Percentiles rank a stretch among this genome's conserved stretches.
Evolutionary conservation across 1,284 basidiomycete species (phyloP).

Genomic region (Vanrija pseudolonga): DNA sequence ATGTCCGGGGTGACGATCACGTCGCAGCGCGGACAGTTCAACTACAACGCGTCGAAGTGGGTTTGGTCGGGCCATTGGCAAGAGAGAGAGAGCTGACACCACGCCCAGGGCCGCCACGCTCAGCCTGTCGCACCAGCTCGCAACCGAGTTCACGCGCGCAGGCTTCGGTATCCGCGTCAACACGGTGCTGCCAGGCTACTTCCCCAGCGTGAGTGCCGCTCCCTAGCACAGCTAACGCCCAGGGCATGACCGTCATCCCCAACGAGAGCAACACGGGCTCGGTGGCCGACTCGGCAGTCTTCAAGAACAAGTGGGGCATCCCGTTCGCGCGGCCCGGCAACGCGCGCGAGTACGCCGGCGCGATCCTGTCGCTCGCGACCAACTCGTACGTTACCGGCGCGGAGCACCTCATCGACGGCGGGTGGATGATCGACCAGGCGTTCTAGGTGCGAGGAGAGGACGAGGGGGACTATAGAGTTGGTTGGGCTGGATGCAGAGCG

Average conservation of each 20-base stretch:
- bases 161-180: slow-evolving; percentile 32
- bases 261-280: slow-evolving; percentile 18
- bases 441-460: not conserved
- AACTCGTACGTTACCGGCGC: slow-evolving; percentile 46
- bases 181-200: slow-evolving; percentile 25
- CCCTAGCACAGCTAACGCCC: not conserved
- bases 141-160: slow-evolving; percentile 28
- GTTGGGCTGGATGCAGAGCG: too few species aligned
- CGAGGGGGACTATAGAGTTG: too few species aligned
- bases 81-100: not conserved
- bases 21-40: slow-evolving; percentile 11
- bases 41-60: slow-evolving; percentile 10
- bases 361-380: slow-evolving; percentile 11
- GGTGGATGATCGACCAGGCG: slow-evolving; percentile 38
- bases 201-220: slow-evolving; percentile 15
- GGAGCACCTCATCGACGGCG: slow-evolving; percentile 44
- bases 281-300: slow-evolving; percentile 15
- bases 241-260: slow-evolving; percentile 39
- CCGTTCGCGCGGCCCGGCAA: slow-evolving; percentile 43
- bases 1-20: slow-evolving; percentile 14
- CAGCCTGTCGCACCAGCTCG: slow-evolving; percentile 26
- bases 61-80: not conserved
- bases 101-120: slow-evolving; percentile 31
- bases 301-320: slow-evolving; percentile 35
- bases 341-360: slow-evolving; percentile 45